Evolutionary conservation across 2,329 filamentous ascomycete genomes (phyloP).

Genomic region (Mariannaea sp.): DNA sequence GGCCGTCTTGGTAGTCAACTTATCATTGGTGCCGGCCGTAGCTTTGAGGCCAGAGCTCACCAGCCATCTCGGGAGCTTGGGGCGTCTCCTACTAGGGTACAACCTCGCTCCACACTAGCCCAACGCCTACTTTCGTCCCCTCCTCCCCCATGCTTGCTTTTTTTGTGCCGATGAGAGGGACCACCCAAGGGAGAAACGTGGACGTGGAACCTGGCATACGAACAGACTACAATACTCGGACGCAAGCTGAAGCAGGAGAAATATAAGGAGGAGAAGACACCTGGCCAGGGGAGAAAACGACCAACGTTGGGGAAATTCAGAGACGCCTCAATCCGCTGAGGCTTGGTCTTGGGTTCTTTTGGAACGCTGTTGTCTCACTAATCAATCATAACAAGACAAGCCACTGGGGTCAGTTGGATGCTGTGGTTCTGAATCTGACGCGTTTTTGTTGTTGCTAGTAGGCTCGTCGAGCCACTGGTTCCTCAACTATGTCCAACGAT

Average conservation of each 20-base stretch:
- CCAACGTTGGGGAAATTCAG: slow-evolving; percentile 4
- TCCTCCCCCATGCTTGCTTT: too few species aligned
- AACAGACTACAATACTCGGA: too few species aligned
- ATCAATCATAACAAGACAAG: slow-evolving; percentile 33
- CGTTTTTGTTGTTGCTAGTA: slow-evolving; percentile 21
- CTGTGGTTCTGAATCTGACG: slow-evolving; percentile 30
- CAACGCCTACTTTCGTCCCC: neutral
- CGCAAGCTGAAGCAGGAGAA: too few species aligned
- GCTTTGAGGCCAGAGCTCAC: slow-evolving; percentile 5
- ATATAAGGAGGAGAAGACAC: too few species aligned
- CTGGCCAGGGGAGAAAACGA: neutral
- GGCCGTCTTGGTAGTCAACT: too few species aligned
- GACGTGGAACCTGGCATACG: neutral
- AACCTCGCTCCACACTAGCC: neutral
- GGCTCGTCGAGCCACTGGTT: slow-evolving; percentile 15
- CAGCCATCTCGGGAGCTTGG: neutral
- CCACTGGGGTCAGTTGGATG: slow-evolving; percentile 20
- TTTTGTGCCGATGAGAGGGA: neutral
- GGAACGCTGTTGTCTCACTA: slow-evolving; percentile 29
- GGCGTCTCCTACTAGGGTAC: neutral
- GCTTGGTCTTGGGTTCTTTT: neutral
- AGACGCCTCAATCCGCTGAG: neutral
- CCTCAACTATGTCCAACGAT: slow-evolving; percentile 6
- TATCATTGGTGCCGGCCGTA: slow-evolving; percentile 1
- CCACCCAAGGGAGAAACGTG: slow-evolving; percentile 1